Evolutionary conservation across 139 green algal genomes (phyloP).

Genomic region (Closterium sp.): DNA sequence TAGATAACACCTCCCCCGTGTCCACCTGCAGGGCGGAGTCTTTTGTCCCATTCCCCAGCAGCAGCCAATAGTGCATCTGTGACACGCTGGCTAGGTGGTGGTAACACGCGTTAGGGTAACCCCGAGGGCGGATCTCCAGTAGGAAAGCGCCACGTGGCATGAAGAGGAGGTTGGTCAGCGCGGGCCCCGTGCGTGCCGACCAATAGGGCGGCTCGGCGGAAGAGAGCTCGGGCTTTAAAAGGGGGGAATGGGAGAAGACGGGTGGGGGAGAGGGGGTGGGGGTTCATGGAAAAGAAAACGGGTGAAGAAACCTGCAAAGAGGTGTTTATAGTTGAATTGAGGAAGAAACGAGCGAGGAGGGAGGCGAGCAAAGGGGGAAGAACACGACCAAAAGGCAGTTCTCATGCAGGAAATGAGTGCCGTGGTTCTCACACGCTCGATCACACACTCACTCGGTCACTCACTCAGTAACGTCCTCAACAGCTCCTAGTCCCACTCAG

Average conservation of each 20-base stretch:
- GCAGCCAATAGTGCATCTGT: not conserved
- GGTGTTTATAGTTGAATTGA: too few relatives aligned
- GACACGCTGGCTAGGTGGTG: constrained; percentile 5
- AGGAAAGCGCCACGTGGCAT: constrained; percentile 5
- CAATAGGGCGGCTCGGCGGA: not conserved
- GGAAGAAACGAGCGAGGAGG: too few relatives aligned
- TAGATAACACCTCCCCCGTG: not conserved
- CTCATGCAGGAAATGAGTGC: too few relatives aligned
- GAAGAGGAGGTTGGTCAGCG: constrained; percentile 32
- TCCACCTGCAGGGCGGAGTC: not conserved
- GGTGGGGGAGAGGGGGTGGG: not conserved
- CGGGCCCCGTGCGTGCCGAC: constrained; percentile 8
- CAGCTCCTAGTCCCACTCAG: too few relatives aligned
- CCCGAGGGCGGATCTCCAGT: constrained; percentile 4
- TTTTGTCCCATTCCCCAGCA: constrained; percentile 9
- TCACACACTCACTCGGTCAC: not conserved
- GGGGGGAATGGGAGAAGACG: not conserved
- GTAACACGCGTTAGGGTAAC: constrained; percentile 1
- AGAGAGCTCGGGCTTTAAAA: not conserved
- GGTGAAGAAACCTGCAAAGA: too few relatives aligned
- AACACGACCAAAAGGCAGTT: too few relatives aligned
- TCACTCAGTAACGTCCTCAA: too few relatives aligned
- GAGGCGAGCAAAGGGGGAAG: too few relatives aligned
- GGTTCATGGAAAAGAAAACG: too few relatives aligned
- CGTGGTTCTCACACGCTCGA: too few relatives aligned